A percentile compares a stretch with the other conserved stretches of the same genome.
phyloP scores from a whole-genome alignment of 495 filamentous ascomycete genomes.

The Pyrenula massariospora region DNA sequence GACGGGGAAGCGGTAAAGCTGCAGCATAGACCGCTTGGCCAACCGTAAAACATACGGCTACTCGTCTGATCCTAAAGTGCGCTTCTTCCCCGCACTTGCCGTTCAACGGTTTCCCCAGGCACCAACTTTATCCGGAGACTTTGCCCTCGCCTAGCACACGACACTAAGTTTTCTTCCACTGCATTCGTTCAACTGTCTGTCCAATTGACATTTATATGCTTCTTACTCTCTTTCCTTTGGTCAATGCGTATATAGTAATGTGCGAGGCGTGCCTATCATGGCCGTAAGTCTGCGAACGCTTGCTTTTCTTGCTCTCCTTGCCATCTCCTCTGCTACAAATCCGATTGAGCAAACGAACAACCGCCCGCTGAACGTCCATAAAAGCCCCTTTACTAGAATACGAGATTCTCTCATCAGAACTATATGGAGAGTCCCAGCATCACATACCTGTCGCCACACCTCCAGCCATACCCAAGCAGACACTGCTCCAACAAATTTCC shows the following conservation, averaged over 20 bases:
- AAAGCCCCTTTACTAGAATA: neutral
- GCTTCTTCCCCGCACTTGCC: neutral
- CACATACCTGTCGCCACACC: neutral
- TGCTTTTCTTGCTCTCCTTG: neutral
- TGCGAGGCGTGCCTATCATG: neutral
- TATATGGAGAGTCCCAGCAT: neutral
- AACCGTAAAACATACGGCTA: no score
- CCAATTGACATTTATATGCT: neutral
- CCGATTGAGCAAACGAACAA: neutral
- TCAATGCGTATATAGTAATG: no score
- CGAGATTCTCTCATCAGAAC: neutral
- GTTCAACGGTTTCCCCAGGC: neutral
- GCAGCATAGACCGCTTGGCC: no score
- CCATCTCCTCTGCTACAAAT: neutral
- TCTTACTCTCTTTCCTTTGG: neutral
- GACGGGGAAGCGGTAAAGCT: no score
- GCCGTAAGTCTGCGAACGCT: neutral
- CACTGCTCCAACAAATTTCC: constrained; percentile 29
- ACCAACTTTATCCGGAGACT: no score
- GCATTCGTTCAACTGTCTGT: neutral
- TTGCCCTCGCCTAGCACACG: neutral
- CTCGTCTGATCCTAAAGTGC: neutral
- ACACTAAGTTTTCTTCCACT: neutral
- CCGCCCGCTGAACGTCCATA: neutral
- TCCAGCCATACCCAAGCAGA: neutral